A percentile compares a stretch with the other conserved stretches of the same genome.
phyloP scores from a whole-genome alignment of 2,329 filamentous ascomycete genomes.

The Paecilomyces dactylethromorphus region DNA sequence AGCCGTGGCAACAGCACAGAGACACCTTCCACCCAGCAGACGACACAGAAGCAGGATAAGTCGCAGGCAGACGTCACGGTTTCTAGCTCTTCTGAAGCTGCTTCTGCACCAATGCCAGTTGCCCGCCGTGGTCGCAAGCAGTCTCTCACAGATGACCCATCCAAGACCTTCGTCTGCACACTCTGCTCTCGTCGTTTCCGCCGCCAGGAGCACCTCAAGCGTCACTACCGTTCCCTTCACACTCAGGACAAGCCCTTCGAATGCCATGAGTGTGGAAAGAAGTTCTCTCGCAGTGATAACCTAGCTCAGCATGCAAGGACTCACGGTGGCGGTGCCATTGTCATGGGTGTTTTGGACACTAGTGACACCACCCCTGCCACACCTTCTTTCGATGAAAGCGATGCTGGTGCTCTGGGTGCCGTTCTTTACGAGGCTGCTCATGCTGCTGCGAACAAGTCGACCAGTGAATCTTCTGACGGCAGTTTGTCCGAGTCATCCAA shows the following conservation, averaged over 20 bases:
- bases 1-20: constrained; percentile 25
- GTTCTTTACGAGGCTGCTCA: constrained; percentile 77
- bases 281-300: constrained; percentile 97
- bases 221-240: constrained; percentile 96
- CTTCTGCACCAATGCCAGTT: constrained; percentile 45
- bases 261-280: constrained; percentile 97
- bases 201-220: constrained; percentile 96
- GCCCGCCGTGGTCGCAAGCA: constrained; percentile 97
- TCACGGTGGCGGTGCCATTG: constrained; percentile 80
- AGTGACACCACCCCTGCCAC: constrained; percentile 47
- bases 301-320: constrained; percentile 92
- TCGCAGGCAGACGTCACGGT: constrained; percentile 42
- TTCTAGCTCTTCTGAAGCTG: constrained; percentile 37
- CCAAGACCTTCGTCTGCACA: constrained; percentile 96
- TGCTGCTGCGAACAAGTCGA: constrained; percentile 59
- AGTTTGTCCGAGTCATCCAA: constrained; percentile 20
- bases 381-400: constrained; percentile 44
- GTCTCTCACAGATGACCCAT: constrained; percentile 92
- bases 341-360: constrained; percentile 80
- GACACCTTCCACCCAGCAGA: constrained; percentile 32
- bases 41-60: constrained; percentile 36
- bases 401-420: constrained; percentile 63
- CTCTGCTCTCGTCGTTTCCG: constrained; percentile 96
- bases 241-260: constrained; percentile 98
- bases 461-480: constrained; percentile 36